Base-by-base conservation (phyloP, 331 rosid genomes). In the Quercus lobata region DNA sequence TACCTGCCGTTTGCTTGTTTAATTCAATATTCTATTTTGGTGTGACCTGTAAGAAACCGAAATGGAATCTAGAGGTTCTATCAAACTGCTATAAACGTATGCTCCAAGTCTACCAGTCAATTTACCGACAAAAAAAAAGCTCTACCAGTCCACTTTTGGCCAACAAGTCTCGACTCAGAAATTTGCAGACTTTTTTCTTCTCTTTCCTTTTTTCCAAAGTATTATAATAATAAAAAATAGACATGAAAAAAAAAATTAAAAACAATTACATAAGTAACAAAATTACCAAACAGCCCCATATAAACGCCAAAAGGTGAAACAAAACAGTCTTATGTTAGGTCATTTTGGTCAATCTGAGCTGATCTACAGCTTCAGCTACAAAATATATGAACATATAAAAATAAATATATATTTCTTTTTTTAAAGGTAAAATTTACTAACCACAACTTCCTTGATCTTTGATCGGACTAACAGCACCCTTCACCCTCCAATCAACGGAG, bases 361-460 rank as follows among this genome's bases (percentile, higher is more conserved):
- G 11, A 57, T 10, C 21, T 49, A 49, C 54, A 14, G 54, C 21
- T 49, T 3, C 18, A 49, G 54, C 54, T 49, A 49, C 5, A 14
- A 49, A 49, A 49, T 14, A 49, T 49, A 12, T 49, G 18, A 49
- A 71, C 19, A 19, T 10, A 12, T 61, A 30, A 24, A 70, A 52
- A 61, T 21, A 30, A 60, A 19, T 57, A 79, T 0, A 41, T 41
- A 41, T 41, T 41, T 41, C 46, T 8, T 8, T 41, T 41, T 41
- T 41, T 41, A 62, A 71, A 53, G 3, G 52, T 21, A 52, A 68
- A 73, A 69, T 0, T 9, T 76, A 53, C 87, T 82, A 56, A 96
- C 99, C 99, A 76, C 98, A 96, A 73, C 79, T 55, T 81, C 96
- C 94, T 77, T 96, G 99, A 88, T 96, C 84, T 78, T 96, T 96